A percentile compares a stretch with the other conserved stretches of the same genome.
Evolutionary conservation across 441 rosid genomes (phyloP).

Genomic region (Pelargonium myrrhifolium): DNA sequence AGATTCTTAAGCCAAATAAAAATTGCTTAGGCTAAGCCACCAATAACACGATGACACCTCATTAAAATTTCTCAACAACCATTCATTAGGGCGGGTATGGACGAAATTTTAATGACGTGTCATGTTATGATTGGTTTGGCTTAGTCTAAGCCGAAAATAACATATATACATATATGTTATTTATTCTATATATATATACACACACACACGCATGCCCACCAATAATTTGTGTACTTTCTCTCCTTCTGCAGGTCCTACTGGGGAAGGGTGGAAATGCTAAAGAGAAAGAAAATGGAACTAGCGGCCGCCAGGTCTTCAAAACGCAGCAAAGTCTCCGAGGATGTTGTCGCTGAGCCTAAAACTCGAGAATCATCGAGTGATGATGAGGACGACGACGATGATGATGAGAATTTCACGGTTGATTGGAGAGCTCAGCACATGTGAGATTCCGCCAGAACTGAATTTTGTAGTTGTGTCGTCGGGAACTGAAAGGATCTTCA

Average conservation of each 20-base stretch:
- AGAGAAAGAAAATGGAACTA: slow-evolving; percentile 62
- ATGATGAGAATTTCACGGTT: slow-evolving; percentile 52
- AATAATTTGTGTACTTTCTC: neutral
- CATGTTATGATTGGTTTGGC: too few relatives aligned
- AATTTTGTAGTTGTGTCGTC: neutral
- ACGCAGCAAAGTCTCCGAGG: slow-evolving; percentile 39
- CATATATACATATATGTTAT: too few relatives aligned
- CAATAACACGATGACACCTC: too few relatives aligned
- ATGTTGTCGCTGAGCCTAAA: slow-evolving; percentile 26
- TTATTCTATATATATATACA: too few relatives aligned
- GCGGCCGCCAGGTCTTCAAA: slow-evolving; percentile 56
- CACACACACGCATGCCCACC: too few relatives aligned
- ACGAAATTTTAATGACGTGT: too few relatives aligned
- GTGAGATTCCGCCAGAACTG: slow-evolving; percentile 18
- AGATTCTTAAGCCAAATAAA: too few relatives aligned
- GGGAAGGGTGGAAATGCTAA: slow-evolving; percentile 62
- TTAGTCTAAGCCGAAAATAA: too few relatives aligned
- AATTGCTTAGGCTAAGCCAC: too few relatives aligned
- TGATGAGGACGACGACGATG: slow-evolving; percentile 26
- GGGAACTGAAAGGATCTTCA: too few relatives aligned
- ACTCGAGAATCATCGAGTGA: slow-evolving; percentile 53
- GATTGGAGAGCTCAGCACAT: slow-evolving; percentile 99
- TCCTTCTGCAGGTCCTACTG: slow-evolving; percentile 37
- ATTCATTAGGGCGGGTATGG: too few relatives aligned
- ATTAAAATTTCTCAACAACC: too few relatives aligned